Percentiles rank a stretch among this genome's conserved stretches.
These are phyloP conservation scores for Mycena olivaceomarginata DNA, from an alignment of 768 basidiomycete genomes.

Conservation along the genomic window DNA sequence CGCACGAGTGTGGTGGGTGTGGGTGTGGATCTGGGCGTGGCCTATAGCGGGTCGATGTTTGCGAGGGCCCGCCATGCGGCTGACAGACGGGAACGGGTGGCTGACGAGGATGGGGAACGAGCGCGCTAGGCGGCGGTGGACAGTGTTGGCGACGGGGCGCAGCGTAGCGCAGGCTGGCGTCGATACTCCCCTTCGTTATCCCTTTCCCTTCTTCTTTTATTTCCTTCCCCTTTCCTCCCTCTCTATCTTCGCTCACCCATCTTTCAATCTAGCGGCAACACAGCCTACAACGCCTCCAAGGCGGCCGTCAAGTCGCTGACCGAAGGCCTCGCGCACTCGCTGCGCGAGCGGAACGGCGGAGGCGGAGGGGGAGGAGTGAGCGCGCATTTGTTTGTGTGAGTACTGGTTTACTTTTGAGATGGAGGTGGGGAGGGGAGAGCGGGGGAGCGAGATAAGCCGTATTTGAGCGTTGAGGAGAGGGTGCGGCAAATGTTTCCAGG, in stretches of 20 bases:
- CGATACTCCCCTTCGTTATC: neutral
- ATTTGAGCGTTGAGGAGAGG: no score
- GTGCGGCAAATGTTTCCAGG: no score
- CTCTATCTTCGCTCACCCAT: constrained; percentile 3
- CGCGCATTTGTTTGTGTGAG: constrained; percentile 95
- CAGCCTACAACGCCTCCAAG: constrained; percentile 87
- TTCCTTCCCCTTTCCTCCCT: neutral
- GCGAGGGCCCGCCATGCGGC: no score
- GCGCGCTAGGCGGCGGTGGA: no score
- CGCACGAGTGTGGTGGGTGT: no score
- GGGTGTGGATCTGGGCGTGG: no score
- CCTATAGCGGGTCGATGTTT: no score
- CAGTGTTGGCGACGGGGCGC: no score
- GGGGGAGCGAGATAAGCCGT: no score
- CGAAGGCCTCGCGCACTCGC: constrained; percentile 81
- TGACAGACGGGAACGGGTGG: no score
- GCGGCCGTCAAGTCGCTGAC: constrained; percentile 85
- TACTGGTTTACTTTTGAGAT: constrained; percentile 33
- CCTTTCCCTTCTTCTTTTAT: neutral
- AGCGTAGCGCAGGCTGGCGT: no score
- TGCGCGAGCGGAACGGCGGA: constrained; percentile 48
- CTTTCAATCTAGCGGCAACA: constrained; percentile 77
- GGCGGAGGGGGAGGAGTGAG: constrained; percentile 77
- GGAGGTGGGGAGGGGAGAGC: neutral
- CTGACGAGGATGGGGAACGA: no score